Evolutionary conservation across 129 eudicot genomes (phyloP), one percentile per base, ranked within the genome.

Genomic region (Flaveria brownii): DNA sequence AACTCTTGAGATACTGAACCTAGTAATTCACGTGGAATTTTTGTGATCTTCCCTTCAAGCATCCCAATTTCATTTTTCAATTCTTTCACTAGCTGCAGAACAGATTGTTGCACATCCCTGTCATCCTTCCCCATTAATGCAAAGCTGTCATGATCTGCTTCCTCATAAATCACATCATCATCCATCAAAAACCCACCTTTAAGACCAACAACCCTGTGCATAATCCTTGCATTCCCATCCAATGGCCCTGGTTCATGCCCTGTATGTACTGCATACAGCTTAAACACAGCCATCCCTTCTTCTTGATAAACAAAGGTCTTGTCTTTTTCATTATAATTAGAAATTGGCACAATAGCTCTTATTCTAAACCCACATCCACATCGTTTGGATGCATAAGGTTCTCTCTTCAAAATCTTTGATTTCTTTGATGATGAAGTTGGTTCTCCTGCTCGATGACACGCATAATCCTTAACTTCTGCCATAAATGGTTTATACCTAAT

Each of bases 201-300:
- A 69, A 90, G 86, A 15, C 98, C 98, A 49, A 93, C 87, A 76
- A 93, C 79, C 49, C 97, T 84, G 65, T 93, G 69, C 69, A 63
- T 63, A 30, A 63, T 63, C 69, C 69, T 90, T 1, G 98, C 98
- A 77, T 90, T 93, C 42, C 98, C 98, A 84, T 93, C 98, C 74
- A 84, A 81, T 0, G 98, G 97, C 57, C 98, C 98, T 0, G 98
- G 98, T 52, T 93, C 96, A 81, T 93, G 98, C 23, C 98, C 98
- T 1, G 98, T 83, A 77, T 93, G 98, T 81, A 90, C 92, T 5
- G 98, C 97, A 81, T 90, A 93, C 82, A 93, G 52, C 91, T 90
- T 93, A 81, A 93, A 93, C 15, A 93, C 93, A 2, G 98, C 97
- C 67, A 88, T 74, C 25, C 98, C 98, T 71, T 90, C 97, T 70